Base-by-base conservation (phyloP, 2,329 filamentous ascomycete species). In the Colletotrichum trifolii region DNA sequence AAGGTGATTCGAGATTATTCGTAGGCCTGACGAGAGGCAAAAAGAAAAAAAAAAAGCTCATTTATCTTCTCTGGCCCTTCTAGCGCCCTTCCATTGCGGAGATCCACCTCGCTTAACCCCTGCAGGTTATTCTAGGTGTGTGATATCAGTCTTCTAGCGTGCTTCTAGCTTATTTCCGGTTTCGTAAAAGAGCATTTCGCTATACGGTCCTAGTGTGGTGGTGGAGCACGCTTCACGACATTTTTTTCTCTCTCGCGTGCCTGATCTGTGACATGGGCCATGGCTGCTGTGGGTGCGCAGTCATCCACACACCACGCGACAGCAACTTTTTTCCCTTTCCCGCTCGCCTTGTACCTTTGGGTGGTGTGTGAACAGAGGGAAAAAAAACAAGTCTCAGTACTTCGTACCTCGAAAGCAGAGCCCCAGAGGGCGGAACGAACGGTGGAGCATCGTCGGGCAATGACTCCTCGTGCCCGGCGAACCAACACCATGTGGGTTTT, bases 61-160 rank as follows among this genome's bases (percentile, higher is more conserved):
- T 39, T n/a, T 33, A 3, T 39, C 39, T 65, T 65, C 52, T 62
- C 52, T 52, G 52, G 52, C 34, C 58, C 58, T 62, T 65, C 62
- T 62, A 65, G 52, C 62, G 58, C 39, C 50, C 46, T 65, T 65
- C 58, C 46, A 53, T 54, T 10, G 40, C 40, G 50, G 35, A 42
- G 40, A 17, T 52, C 62, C 49, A 12, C 59, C 17, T 35, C 46
- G 35, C 11, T 11, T 13, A 52, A 13, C 5, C 50, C 17, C 17
- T 65, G 58, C 38, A 17, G n/a, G 5, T 48, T 17, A 45, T 36
- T 58, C 55, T 58, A 58, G 53, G 53, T 54, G 38, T 7, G 13
- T n/a, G 45, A 38, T 42, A 13, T 7, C 2, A 7, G n/a, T 42
- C 42, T 64, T 64, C 60, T 64, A 59, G 62, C 62, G 62, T 55